Base-by-base conservation (phyloP, 1,139 yeast species). In the Meyerozyma carpophila region DNA sequence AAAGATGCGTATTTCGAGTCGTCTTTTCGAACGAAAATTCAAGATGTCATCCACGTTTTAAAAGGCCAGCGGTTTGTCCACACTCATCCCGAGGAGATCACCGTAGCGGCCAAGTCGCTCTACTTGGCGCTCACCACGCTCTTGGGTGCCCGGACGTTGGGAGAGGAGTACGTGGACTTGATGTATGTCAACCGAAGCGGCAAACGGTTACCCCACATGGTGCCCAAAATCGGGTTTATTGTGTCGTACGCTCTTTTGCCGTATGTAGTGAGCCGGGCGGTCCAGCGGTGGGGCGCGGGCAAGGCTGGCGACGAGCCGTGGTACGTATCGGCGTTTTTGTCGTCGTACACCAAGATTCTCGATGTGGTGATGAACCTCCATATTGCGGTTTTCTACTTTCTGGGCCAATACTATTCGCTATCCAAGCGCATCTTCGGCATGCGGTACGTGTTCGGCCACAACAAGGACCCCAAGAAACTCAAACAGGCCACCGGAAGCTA, bases 91-190 rank as follows among this genome's bases (percentile, higher is more conserved):
- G 75, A 79, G 41, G 89, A 84, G 53, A 70, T 90, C 24, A 68
- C 82, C 1, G 74, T 81, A 0, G 62, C 69, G 2, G 78, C 86
- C 4, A 79, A 82, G 44, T 64, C 83, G 2, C 43, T 82, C 1
- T 90, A 91, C 55, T 68, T 88, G 25, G 67, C 73, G 2, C 65
- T 88, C 32, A 91, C 97, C 0, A 89, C 96, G 0, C 61, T 85
- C 13, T 49, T 79, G 4, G 93, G 94, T 0, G 80, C 88, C 4
- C 71, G 94, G 45, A 91, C 98, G 0, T 66, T 91, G 29, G 98
- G 98, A 0, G 98, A 91, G 59, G 98, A 93, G 62, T 91, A 91
- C 61, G 93, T 91, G 14, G 96, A 91, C 62, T 68, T 91, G 46
- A 68, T 84, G 16, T 88, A 89, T 56, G 86, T 87, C 6, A 73